Evolutionary conservation across 2,329 filamentous ascomycete species (phyloP), one percentile per base, ranked within the genome.

Genomic region (Bertia moriformis): DNA sequence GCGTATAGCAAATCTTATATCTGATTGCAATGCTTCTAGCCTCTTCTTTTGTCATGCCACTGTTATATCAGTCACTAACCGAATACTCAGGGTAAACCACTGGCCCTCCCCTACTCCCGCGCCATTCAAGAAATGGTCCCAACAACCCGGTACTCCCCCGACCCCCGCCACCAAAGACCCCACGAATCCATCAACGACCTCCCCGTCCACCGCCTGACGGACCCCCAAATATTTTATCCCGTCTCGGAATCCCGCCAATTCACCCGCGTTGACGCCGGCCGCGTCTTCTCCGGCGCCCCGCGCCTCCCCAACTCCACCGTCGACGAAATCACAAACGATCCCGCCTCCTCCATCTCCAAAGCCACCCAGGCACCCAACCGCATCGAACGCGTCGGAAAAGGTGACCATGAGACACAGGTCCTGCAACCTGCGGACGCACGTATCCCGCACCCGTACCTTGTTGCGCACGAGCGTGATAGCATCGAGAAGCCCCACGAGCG

Each of bases 371-470:
- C 53, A 20, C 56, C 49, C 40, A 44, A 50, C 13, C 46, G 38
- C 27, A 61, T 62, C 30, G 62, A 64, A 45, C 51, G 49, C 27
- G 54, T 65, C 18, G 62, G 62, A 42, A 63, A 63, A 44, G 55
- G 56, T 5, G 53, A 50, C 7, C 48, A 58, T 4, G 54, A 58
- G 38, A 61, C 67, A 20, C 60, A 67, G 39, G 62, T 66, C 1
- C 63, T 80, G 12, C 67, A 76, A 30, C 70, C 75, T 1, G 72
- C 74, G 5, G 75, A 80, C 45, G 63, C 68, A 39, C 71, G 75
- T 38, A 78, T 80, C 36, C 73, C 75, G 1, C 73, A 78, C 48
- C 73, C 74, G 2, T 69, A 78, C 43, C 56, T 79, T 24, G 59
- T 74, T 33, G 55, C 62, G 12, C 51, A 62, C 19, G 63, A 69